Percentiles rank a stretch among this genome's conserved stretches.
Conservation (phyloP, 2,329 filamentous ascomycete genomes). For the Aspergillus versicolor region DNA sequence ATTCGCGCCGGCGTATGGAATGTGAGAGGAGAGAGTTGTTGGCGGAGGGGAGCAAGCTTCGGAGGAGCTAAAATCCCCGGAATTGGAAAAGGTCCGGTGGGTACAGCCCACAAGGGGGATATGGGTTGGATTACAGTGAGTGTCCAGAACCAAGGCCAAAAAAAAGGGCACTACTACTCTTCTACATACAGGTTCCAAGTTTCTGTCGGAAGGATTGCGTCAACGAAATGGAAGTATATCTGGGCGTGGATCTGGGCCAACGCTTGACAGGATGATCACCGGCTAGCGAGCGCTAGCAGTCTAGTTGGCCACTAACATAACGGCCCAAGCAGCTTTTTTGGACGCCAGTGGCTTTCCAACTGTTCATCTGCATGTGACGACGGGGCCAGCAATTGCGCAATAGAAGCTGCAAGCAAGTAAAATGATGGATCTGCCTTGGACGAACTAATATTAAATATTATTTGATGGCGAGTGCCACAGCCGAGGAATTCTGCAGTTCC, state of each 20-base stretch:
- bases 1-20: constrained; percentile 4
- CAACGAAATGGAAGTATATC: constrained; percentile 6
- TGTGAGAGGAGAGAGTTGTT: neutral
- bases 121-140: constrained; percentile 3
- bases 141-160: neutral
- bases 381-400: neutral
- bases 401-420: constrained; percentile 1
- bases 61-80: neutral
- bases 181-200: too few relatives aligned
- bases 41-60: neutral
- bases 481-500: too few relatives aligned
- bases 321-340: neutral
- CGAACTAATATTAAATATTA: too few relatives aligned
- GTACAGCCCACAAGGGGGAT: constrained; percentile 1
- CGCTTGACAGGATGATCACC: constrained; percentile 4
- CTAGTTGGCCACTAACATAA: neutral
- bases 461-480: constrained; percentile 1
- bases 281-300: neutral
- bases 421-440: neutral
- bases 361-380: too few relatives aligned
- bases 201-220: constrained; percentile 15
- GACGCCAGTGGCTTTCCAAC: neutral
- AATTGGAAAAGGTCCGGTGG: neutral
- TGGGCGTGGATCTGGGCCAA: neutral
- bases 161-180: neutral